A percentile compares a stretch with the other conserved stretches of the same genome.
phyloP scores from a whole-genome alignment of 2,329 filamentous ascomycete genomes.

The Tolypocladium endophyticum region DNA sequence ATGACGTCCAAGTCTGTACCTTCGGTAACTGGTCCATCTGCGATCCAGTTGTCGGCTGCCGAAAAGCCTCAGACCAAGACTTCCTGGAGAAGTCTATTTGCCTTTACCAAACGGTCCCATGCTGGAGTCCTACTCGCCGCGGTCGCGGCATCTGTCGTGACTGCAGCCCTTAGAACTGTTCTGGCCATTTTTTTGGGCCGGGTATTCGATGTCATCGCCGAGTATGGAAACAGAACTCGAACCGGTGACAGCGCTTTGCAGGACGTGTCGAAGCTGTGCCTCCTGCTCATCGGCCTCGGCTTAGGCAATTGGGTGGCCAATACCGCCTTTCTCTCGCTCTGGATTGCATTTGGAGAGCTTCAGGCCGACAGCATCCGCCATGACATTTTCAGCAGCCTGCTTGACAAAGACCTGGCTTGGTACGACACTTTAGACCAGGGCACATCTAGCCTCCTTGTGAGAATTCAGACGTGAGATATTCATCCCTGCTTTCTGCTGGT shows the following conservation, averaged over 20 bases:
- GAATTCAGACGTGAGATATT: conserved; percentile 58
- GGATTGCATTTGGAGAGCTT: conserved; percentile 71
- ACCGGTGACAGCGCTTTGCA: conserved; percentile 39
- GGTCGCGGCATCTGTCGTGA: conserved; percentile 42
- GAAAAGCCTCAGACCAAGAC: conserved; percentile 4
- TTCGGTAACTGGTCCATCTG: background rate
- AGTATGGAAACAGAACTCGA: conserved; percentile 48
- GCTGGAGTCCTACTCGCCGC: conserved; percentile 41
- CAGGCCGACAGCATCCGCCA: conserved; percentile 59
- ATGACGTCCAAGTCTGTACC: background rate
- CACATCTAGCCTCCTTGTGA: conserved; percentile 57
- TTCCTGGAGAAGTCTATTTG: conserved; percentile 48
- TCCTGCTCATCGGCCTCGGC: conserved; percentile 55
- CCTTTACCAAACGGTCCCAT: conserved; percentile 58
- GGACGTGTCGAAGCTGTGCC: conserved; percentile 47
- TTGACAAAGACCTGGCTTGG: conserved; percentile 71
- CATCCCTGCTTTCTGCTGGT: background rate
- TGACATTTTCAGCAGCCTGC: conserved; percentile 54
- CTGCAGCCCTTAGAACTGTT: conserved; percentile 53
- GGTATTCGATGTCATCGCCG: conserved; percentile 62
- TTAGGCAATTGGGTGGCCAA: conserved; percentile 56
- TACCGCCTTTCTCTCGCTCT: conserved; percentile 55
- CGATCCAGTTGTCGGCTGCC: background rate
- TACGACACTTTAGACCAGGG: conserved; percentile 68
- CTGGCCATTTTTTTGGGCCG: conserved; percentile 63